Evolutionary conservation across 177 flowering plant species (phyloP), one percentile per base, ranked within the genome.

Genomic region (Vitis hybrid): DNA sequence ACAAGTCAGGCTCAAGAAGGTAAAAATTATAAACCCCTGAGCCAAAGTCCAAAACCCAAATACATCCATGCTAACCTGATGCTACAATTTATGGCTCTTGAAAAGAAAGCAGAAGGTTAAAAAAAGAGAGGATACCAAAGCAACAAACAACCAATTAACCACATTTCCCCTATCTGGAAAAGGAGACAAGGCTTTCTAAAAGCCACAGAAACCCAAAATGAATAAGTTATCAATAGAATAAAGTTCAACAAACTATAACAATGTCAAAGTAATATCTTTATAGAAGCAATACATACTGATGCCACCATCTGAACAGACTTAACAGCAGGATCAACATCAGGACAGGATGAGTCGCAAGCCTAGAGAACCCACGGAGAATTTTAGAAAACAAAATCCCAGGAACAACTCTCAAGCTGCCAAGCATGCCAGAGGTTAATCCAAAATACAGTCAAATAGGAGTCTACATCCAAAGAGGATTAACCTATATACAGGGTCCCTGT

Each of bases 331-430:
- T 78, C 82, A 77, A 76, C 74, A 76, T 75, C 75, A 78, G 70
- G 73, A 73, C 54, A 82, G 64, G 75, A 80, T 52, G 76, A 71
- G 50, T 77, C 67, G 11, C 62, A 72, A 73, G 78, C 77, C 72
- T 73, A 77, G 60, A 77, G 72, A 82, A 78, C 75, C 79, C 79
- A 70, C 68, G 73, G 64, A 76, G 79, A 67, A 70, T 65, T 31
- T 56, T 20, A 73, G 67, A 72, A 79, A 70, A 71, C 60, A 72
- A 76, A 77, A 71, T 76, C 81, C 78, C 72, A 59, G 73, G 73
- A 77, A 75, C 66, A 75, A 78, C 64, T 78, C 80, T 78, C 78
- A 82, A 84, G 80, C 86, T 84, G 87, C 82, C 82, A 85, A 76
- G 73, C 76, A 78, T 66, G 69, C 47, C 70, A 70, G 49, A 78